Base-by-base conservation (phyloP, 2,329 filamentous ascomycete genomes). In the Venturia pyrina region DNA sequence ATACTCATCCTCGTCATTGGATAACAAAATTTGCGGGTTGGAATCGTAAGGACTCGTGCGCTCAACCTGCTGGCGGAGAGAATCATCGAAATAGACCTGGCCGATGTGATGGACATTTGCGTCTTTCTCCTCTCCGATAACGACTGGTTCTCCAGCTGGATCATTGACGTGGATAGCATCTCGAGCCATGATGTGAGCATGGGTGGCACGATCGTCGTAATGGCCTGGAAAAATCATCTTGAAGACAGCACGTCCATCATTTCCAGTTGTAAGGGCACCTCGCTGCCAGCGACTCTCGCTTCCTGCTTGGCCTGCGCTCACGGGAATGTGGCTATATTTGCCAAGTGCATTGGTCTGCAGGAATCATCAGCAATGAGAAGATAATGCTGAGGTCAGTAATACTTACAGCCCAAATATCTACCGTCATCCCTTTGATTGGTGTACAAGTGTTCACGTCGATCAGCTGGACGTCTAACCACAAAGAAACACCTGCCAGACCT, bases 21-120 rank as follows among this genome's bases (percentile, higher is more conserved):
- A 75, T 5, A 80, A 85, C 28, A 82, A 46, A n/a, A 69, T 69
- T 64, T 77, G 74, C 28, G 70, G 76, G 70, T 79, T 80, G 67
- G 73, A 77, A 70, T 72, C 77, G 73, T 80, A 79, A 3, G 82
- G 81, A 0, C 71, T 66, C 0, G 75, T 76, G 13, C 73, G 72
- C 68, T 85, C 81, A 65, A 88, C 83, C 43, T 76, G 68, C 32
- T 71, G 70, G 68, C 85, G 80, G 10, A 89, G 80, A 68, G 79
- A 77, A 71, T 87, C 82, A 72, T 89, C 85, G 65, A 86, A 86
- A 79, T 86, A 89, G 63, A 86, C 71, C 72, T 89, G 86, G 28
- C 86, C 86, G 50, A 88, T 79, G 74, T 89, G 85, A 10, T 82
- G 80, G 66, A 83, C 80, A 63, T 75, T 78, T 19, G 78, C 78